Percentiles rank a stretch among this genome's conserved stretches.
phyloP scores from a whole-genome alignment of 1,284 basidiomycete species.

The Leccinum fallax region DNA sequence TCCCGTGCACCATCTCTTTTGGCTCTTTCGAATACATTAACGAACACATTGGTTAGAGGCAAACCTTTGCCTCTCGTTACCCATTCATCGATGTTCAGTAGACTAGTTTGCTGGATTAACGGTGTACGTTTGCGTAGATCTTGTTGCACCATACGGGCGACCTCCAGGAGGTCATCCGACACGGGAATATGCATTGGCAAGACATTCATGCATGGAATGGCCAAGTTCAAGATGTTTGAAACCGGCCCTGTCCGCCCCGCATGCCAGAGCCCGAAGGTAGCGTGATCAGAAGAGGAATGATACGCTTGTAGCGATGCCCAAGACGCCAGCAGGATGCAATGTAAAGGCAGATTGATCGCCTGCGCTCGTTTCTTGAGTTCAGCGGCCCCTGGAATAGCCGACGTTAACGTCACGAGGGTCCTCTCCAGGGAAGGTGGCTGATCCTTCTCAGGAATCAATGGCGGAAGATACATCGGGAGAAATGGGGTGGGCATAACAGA shows the following conservation, averaged over 20 bases:
- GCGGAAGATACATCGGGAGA: constrained; percentile 38
- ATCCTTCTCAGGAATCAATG: constrained; percentile 12
- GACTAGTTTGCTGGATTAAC: constrained; percentile 45
- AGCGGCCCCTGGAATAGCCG: constrained; percentile 24
- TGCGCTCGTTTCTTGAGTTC: constrained; percentile 36
- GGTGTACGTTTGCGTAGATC: constrained; percentile 43
- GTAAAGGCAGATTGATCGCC: constrained; percentile 35
- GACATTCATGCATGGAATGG: constrained; percentile 51
- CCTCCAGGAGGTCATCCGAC: constrained; percentile 22
- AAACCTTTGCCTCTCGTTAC: constrained; percentile 29
- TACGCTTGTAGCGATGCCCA: constrained; percentile 47
- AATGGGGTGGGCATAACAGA: constrained; percentile 36
- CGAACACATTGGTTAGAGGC: constrained; percentile 48
- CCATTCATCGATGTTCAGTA: constrained; percentile 43
- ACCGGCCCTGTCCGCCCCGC: constrained; percentile 43
- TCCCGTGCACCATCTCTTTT: constrained; percentile 22
- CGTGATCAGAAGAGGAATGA: constrained; percentile 32
- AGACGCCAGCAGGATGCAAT: constrained; percentile 46
- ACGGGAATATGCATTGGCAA: constrained; percentile 42
- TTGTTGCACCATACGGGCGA: constrained; percentile 39
- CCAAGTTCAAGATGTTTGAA: constrained; percentile 41
- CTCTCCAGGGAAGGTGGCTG: constrained; percentile 7
- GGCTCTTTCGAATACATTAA: constrained; percentile 46
- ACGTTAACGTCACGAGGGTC: constrained; percentile 24
- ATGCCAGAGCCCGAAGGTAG: constrained; percentile 52